Conservation (phyloP, 176 grass and related monocot genomes). For the Carex scoparia region DNA sequence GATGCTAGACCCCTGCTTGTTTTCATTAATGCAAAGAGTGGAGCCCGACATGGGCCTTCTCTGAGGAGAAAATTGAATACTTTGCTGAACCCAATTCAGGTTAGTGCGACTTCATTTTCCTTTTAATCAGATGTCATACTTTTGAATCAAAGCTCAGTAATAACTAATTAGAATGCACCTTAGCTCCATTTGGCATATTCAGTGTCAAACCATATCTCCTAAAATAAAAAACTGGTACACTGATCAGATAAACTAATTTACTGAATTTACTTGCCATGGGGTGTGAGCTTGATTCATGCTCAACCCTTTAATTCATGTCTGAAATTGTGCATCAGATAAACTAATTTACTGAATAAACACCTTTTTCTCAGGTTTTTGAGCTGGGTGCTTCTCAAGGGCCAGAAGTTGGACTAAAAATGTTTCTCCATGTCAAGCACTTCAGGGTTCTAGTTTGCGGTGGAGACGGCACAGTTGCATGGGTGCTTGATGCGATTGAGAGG, state of each 20-base stretch:
- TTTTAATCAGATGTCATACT: background rate
- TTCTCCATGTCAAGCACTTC: constrained; percentile 64
- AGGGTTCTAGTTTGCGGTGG: constrained; percentile 93
- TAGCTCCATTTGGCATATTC: background rate
- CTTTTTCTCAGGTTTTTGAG: constrained; percentile 78
- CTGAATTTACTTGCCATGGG: background rate
- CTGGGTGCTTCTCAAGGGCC: constrained; percentile 67
- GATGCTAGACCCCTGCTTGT: constrained; percentile 80
- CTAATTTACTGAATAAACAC: constrained; percentile 17
- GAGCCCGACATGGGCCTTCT: constrained; percentile 63
- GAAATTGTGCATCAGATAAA: background rate
- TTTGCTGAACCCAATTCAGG: constrained; percentile 87
- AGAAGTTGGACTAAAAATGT: constrained; percentile 71
- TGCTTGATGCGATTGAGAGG: constrained; percentile 80
- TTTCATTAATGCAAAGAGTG: constrained; percentile 95
- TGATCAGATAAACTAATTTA: background rate
- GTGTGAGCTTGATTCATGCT: constrained; percentile 11
- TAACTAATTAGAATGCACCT: background rate
- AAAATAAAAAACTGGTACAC: background rate
- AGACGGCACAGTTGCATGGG: constrained; percentile 87
- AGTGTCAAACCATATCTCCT: background rate
- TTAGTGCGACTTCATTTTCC: constrained; percentile 17
- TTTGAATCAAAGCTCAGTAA: background rate
- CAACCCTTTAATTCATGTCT: background rate
- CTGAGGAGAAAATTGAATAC: constrained; percentile 83